Conservation (phyloP, 129 eudicot species). For the Mikania micrantha region DNA sequence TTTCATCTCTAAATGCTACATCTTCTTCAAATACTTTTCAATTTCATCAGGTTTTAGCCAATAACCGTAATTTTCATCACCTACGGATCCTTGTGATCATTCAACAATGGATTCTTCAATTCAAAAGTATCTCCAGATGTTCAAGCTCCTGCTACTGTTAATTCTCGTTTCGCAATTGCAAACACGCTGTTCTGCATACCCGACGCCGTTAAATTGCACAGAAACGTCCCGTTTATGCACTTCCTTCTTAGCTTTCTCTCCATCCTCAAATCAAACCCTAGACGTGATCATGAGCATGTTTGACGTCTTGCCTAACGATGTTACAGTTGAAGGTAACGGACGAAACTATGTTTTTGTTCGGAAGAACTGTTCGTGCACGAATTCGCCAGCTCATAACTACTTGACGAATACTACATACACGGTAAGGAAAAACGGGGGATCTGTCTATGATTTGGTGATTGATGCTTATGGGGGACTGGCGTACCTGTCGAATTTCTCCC, state of each 20-base stretch:
- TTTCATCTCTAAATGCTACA: slow-evolving; percentile 4
- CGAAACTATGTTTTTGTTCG: slow-evolving; percentile 48
- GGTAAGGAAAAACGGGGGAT: slow-evolving; percentile 50
- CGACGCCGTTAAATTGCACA: slow-evolving; percentile 70
- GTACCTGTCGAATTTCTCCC: slow-evolving; percentile 36
- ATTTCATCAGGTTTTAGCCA: not conserved
- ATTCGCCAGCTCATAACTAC: slow-evolving; percentile 27
- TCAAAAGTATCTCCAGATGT: not conserved
- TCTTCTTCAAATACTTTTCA: not conserved
- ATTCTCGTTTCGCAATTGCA: not conserved
- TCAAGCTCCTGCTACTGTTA: slow-evolving; percentile 7
- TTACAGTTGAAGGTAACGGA: slow-evolving; percentile 54
- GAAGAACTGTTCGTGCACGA: slow-evolving; percentile 81
- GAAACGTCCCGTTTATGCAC: slow-evolving; percentile 71
- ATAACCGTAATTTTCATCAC: not conserved
- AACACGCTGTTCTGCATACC: slow-evolving; percentile 22
- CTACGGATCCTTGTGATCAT: not conserved
- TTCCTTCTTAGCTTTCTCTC: slow-evolving; percentile 70
- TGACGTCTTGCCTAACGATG: slow-evolving; percentile 61
- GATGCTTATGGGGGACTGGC: slow-evolving; percentile 75
- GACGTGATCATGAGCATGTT: slow-evolving; percentile 80
- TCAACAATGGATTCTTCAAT: slow-evolving; percentile 23
- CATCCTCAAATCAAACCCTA: slow-evolving; percentile 50
- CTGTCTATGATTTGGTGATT: slow-evolving; percentile 61
- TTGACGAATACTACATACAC: slow-evolving; percentile 72